Percentiles rank a stretch among this genome's conserved stretches.
phyloP scores from a whole-genome alignment of 257 asterid species.

The Linderniella brevidens region DNA sequence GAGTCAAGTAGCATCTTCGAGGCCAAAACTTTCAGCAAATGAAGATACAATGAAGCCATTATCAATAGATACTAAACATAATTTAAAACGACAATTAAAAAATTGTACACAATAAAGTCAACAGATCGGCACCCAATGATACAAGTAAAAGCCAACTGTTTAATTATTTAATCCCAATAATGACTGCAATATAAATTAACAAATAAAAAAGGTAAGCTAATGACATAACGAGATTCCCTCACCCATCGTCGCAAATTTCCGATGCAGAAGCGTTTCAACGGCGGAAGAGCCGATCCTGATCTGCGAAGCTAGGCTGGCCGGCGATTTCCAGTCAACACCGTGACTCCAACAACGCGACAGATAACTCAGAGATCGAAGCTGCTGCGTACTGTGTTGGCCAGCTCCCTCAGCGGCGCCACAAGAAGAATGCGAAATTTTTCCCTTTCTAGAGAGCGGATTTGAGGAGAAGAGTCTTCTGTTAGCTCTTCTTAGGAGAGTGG shows the following conservation, averaged over 20 bases:
- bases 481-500: constrained; percentile 41
- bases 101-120: too few species aligned
- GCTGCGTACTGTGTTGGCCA: constrained; percentile 10
- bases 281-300: constrained; percentile 48
- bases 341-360: constrained; percentile 72
- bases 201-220: not conserved
- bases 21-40: too few species aligned
- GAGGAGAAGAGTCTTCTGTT: constrained; percentile 24
- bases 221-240: constrained; percentile 8
- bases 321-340: constrained; percentile 81
- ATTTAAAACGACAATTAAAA: too few species aligned
- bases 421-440: constrained; percentile 9
- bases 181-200: constrained; percentile 2
- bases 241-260: constrained; percentile 80
- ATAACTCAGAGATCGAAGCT: constrained; percentile 31
- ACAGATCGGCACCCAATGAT: not conserved
- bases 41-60: too few species aligned
- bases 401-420: not conserved
- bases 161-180: not conserved
- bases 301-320: constrained; percentile 41
- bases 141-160: too few species aligned
- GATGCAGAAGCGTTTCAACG: constrained; percentile 25
- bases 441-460: constrained; percentile 14
- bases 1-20: too few species aligned
- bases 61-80: not conserved